Percentiles rank a stretch among this genome's conserved stretches.
Conservation (phyloP, 2,329 filamentous ascomycete species). For the Colletotrichum godetiae region DNA sequence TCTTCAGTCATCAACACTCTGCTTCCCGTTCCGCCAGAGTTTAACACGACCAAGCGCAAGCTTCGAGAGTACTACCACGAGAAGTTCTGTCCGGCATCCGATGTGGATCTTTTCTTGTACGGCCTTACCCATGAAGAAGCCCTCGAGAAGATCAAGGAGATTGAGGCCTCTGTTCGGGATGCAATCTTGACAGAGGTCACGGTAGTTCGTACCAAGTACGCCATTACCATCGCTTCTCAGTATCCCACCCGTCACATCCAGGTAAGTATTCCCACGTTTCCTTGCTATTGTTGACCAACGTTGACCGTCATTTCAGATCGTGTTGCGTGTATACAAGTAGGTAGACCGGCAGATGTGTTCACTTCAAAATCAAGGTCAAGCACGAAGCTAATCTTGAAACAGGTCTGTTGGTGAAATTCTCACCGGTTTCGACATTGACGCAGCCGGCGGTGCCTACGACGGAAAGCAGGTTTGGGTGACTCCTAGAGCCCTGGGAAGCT, state of each 20-base stretch:
- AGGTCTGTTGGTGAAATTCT: conserved; percentile 64
- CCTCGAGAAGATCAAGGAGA: conserved; percentile 84
- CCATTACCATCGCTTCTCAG: conserved; percentile 86
- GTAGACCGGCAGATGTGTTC: conserved; percentile 60
- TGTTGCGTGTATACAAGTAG: conserved; percentile 86
- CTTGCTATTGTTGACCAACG: background rate
- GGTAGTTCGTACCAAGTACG: conserved; percentile 86
- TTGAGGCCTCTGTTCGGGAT: conserved; percentile 80
- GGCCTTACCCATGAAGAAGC: conserved; percentile 82
- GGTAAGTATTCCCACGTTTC: conserved; percentile 44
- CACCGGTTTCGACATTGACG: conserved; percentile 90
- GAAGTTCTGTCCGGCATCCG: conserved; percentile 82
- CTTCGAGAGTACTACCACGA: conserved; percentile 84
- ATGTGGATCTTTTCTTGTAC: conserved; percentile 89
- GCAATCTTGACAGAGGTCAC: conserved; percentile 86
- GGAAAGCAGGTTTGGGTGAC: conserved; percentile 83
- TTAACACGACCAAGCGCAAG: conserved; percentile 70
- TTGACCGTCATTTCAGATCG: conserved; percentile 66
- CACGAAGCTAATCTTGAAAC: background rate
- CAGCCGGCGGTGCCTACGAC: conserved; percentile 83
- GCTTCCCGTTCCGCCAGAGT: conserved; percentile 74
- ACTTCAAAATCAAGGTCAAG: conserved; percentile 57
- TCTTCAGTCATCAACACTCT: conserved; percentile 85
- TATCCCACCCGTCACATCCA: conserved; percentile 86
- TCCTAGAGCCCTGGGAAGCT: conserved; percentile 81